phyloP scores from a whole-genome alignment of 352 stramenopile genomes.

The Phytophthora tentaculata region DNA sequence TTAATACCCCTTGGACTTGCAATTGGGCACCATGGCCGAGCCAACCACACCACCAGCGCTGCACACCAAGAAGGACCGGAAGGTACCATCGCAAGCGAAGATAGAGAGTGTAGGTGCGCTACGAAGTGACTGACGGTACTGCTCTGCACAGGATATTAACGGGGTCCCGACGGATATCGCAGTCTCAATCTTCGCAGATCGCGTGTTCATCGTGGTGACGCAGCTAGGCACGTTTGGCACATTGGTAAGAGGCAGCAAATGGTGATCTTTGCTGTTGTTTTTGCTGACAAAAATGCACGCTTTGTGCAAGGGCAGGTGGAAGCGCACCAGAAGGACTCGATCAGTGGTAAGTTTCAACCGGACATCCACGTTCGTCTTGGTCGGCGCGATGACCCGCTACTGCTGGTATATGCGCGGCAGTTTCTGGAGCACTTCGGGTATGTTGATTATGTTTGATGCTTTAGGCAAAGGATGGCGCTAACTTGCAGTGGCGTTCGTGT shows the following conservation, averaged over 20 bases:
- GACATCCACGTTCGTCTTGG: slow-evolving; percentile 83
- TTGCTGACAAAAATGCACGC: not conserved
- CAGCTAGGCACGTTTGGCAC: slow-evolving; percentile 86
- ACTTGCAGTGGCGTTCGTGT: not conserved
- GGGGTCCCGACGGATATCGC: slow-evolving; percentile 71
- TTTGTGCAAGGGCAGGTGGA: slow-evolving; percentile 54
- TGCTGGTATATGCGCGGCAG: slow-evolving; percentile 85
- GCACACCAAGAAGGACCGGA: slow-evolving; percentile 48
- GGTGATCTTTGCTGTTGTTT: not conserved
- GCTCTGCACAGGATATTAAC: slow-evolving; percentile 66
- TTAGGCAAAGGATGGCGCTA: not conserved
- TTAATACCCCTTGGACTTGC: not conserved
- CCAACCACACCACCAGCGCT: slow-evolving; percentile 27
- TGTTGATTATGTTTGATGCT: slow-evolving; percentile 7
- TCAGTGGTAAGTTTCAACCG: slow-evolving; percentile 79
- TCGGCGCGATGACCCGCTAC: slow-evolving; percentile 77
- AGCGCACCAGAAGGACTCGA: slow-evolving; percentile 73
- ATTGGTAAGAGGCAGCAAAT: slow-evolving; percentile 43
- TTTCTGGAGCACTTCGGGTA: slow-evolving; percentile 89
- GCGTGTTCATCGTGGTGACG: slow-evolving; percentile 84
- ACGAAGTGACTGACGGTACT: slow-evolving; percentile 3
- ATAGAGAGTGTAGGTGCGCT: not conserved
- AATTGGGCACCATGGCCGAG: slow-evolving; percentile 18
- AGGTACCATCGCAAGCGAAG: slow-evolving; percentile 30
- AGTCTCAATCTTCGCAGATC: slow-evolving; percentile 80